Base-by-base conservation (phyloP, 106 monocot species). In the Gastrodia elata region DNA sequence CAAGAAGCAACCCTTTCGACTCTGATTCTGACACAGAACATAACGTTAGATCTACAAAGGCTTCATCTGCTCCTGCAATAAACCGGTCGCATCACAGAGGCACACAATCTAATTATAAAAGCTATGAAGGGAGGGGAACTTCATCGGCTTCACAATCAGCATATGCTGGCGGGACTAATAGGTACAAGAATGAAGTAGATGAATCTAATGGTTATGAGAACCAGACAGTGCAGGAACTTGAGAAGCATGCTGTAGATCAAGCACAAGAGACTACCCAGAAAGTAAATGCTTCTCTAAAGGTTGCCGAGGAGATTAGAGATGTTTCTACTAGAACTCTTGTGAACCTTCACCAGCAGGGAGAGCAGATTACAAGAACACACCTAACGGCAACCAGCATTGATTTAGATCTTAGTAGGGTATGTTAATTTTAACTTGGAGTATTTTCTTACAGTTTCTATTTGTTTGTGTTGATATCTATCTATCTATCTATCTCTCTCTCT, bases 291-390 rank as follows among this genome's bases (percentile, higher is more conserved):
- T 91, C 89, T 55, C 38, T 89, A 68, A 85, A 78, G 80, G 91
- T 95, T 77, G 94, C 87, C 58, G 94, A 91, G 80, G 95, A 95
- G 80, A 95, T 95, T 1, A 89, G 75, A 72, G 89, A 95, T 57
- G 95, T 82, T 68, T 92, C 95, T 6, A 71, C 87, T 0, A 83
- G 57, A 43, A 95, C 95, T 36, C 87, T 92, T 39, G 87, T 89
- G 10, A 85, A 65, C 30, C 78, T 95, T 76, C 83, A 95, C 76
- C 85, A 92, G 68, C 95, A 95, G 76, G 95, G 95, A 0, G 84
- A 91, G 77, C 95, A 95, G 75, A 95, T 95, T 32, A 82, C 78
- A 71, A 77, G 82, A 42, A 87, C 91, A 58, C 95, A 95, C 79
- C 13, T 70, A 35, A 71, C 68, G 71, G 89, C 89, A 70, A 82